Percentiles rank a stretch among this genome's conserved stretches.
Evolutionary conservation across 192 early-diverging fungal genomes (phyloP).

Genomic region (Kickxella alabastrina): DNA sequence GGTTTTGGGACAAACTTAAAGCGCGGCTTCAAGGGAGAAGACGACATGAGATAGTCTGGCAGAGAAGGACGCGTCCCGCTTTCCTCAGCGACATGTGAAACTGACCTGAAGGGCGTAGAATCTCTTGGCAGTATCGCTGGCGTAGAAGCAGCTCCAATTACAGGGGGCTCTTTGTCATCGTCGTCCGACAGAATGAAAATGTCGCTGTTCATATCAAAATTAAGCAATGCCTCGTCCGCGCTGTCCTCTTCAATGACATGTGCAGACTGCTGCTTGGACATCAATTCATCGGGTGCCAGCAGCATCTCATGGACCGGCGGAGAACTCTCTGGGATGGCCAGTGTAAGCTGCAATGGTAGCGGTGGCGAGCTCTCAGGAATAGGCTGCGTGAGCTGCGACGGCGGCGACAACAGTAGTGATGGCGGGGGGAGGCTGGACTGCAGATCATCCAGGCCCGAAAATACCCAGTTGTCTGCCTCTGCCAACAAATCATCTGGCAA

Average conservation of each 20-base stretch:
- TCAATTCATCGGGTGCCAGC: too few species aligned
- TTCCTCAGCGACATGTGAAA: neutral
- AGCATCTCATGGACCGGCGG: too few species aligned
- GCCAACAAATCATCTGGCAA: neutral
- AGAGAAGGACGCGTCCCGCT: neutral
- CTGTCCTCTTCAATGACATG: conserved; percentile 20
- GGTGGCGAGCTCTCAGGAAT: conserved; percentile 8
- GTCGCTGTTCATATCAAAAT: conserved; percentile 24
- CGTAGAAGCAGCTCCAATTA: neutral
- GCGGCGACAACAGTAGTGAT: too few species aligned
- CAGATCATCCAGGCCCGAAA: conserved; percentile 18
- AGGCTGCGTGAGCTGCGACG: conserved; percentile 25
- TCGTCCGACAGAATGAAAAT: conserved; percentile 30
- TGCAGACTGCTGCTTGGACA: neutral
- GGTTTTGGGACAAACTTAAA: neutral
- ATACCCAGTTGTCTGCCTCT: conserved; percentile 9
- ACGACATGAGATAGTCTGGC: conserved; percentile 10
- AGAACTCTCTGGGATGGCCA: too few species aligned
- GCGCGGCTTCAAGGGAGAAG: conserved; percentile 6
- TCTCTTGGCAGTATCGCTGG: too few species aligned
- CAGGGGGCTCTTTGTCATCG: neutral
- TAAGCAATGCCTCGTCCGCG: conserved; percentile 6
- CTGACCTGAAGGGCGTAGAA: neutral
- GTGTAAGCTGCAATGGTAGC: too few species aligned
- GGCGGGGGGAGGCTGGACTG: too few species aligned